Evolutionary conservation across 345 rosid genomes (phyloP).

Genomic region (Boechera stricta): DNA sequence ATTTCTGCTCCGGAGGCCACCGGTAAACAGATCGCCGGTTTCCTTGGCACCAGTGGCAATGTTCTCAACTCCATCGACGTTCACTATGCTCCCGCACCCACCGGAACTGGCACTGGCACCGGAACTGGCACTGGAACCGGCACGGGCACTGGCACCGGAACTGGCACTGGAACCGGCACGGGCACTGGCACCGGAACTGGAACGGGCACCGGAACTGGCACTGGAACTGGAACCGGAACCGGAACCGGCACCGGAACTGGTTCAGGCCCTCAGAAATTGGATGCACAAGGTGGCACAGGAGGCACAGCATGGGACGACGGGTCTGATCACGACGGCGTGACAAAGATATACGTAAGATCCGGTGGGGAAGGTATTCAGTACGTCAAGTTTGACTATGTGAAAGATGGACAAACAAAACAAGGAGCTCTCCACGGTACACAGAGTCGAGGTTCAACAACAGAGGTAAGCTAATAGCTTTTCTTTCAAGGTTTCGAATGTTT

Average conservation of each 20-base stretch:
- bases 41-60: slow-evolving; percentile 37
- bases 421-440: too few species aligned
- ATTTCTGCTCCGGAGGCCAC: slow-evolving; percentile 31
- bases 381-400: too few species aligned
- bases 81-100: slow-evolving; percentile 38
- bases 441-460: too few species aligned
- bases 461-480: too few species aligned
- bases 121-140: not conserved
- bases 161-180: rapidly evolving
- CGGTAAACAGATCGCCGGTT: slow-evolving; percentile 44
- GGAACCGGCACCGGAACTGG: not conserved
- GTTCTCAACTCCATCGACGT: slow-evolving; percentile 43
- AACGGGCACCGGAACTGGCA: not conserved
- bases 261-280: too few species aligned
- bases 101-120: slow-evolving; percentile 3
- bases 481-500: too few species aligned
- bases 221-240: not conserved
- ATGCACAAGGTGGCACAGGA: too few species aligned
- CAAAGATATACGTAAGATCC: too few species aligned
- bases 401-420: too few species aligned
- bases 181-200: not conserved
- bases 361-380: too few species aligned
- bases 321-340: too few species aligned
- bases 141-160: not conserved
- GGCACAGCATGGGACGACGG: too few species aligned